Conservation (phyloP, 2,329 filamentous ascomycete genomes). For the Microdochium nivale region DNA sequence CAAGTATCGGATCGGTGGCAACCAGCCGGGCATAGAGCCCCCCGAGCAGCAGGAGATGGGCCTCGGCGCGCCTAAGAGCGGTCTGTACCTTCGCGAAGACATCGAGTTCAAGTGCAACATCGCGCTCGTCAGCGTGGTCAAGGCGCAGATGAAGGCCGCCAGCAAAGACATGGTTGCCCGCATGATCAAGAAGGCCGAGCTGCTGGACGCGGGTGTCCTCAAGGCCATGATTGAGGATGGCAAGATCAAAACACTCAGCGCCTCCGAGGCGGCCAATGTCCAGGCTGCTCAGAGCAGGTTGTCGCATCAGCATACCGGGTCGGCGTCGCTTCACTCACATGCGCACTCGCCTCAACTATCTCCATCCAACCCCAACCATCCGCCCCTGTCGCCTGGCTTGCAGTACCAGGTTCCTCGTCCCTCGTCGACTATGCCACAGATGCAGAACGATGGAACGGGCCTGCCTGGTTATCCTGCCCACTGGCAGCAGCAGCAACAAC, state of each 20-base stretch:
- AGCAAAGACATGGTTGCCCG: conserved; percentile 60
- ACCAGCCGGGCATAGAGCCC: conserved; percentile 57
- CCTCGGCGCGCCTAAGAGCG: conserved; percentile 53
- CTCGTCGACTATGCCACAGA: conserved; percentile 20
- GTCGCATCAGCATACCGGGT: neutral
- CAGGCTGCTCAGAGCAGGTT: conserved; percentile 4
- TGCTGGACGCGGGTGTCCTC: conserved; percentile 57
- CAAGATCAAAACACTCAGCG: conserved; percentile 38
- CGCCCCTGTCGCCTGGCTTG: conserved; percentile 22
- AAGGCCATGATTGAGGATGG: conserved; percentile 61
- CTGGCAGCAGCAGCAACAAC: conserved; percentile 14
- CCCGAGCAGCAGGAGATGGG: conserved; percentile 55
- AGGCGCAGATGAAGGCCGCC: conserved; percentile 56
- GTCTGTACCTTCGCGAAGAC: conserved; percentile 60
- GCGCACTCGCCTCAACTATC: conserved; percentile 16
- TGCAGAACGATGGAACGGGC: conserved; percentile 22
- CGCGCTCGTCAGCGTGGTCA: conserved; percentile 56
- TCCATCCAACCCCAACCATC: conserved; percentile 11
- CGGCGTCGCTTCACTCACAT: neutral
- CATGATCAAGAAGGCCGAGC: conserved; percentile 63
- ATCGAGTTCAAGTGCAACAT: conserved; percentile 65
- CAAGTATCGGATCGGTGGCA: conserved; percentile 60
- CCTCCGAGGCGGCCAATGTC: conserved; percentile 13
- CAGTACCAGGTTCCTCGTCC: conserved; percentile 33
- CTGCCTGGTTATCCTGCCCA: conserved; percentile 17